These are phyloP conservation scores for Acorus calamus DNA, from an alignment of 106 monocot genomes.

Conservation along the genomic window DNA sequence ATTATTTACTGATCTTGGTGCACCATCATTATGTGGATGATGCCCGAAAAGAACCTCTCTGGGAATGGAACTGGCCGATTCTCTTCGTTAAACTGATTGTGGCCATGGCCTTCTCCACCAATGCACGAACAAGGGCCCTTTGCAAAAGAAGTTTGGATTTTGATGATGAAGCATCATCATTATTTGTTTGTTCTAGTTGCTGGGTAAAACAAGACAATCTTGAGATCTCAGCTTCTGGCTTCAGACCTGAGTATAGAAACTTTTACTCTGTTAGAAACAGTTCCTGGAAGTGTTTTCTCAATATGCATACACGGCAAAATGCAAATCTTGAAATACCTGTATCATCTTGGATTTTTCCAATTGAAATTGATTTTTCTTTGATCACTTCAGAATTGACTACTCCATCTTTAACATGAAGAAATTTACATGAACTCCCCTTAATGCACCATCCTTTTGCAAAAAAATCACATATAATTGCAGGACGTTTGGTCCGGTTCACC, in stretches of 20 bases:
- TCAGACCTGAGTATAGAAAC: slow-evolving; percentile 21
- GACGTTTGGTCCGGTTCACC: slow-evolving; percentile 22
- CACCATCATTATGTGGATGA: too few species aligned
- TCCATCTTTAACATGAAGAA: slow-evolving; percentile 52
- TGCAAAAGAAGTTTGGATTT: slow-evolving; percentile 13
- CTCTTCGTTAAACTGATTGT: slow-evolving; percentile 5
- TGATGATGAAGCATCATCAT: background rate
- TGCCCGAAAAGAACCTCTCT: too few species aligned
- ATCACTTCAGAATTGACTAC: background rate
- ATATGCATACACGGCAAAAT: background rate
- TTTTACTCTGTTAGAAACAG: slow-evolving; percentile 4
- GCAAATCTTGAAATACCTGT: slow-evolving; percentile 19
- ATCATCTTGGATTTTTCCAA: slow-evolving; percentile 4
- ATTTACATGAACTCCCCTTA: slow-evolving; percentile 58
- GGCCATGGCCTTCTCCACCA: slow-evolving; percentile 29
- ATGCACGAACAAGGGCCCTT: slow-evolving; percentile 41
- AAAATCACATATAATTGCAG: slow-evolving; percentile 38
- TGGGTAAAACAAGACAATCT: slow-evolving; percentile 3
- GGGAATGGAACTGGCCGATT: background rate
- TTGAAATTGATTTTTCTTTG: slow-evolving; percentile 10
- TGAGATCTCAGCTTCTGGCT: slow-evolving; percentile 19
- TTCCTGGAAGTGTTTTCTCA: background rate
- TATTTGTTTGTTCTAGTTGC: slow-evolving; percentile 1
- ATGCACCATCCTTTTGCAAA: slow-evolving; percentile 66
- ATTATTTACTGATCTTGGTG: too few species aligned